These are phyloP conservation scores for Ottelia alismoides DNA, from an alignment of 106 monocot species.

Conservation along the genomic window DNA sequence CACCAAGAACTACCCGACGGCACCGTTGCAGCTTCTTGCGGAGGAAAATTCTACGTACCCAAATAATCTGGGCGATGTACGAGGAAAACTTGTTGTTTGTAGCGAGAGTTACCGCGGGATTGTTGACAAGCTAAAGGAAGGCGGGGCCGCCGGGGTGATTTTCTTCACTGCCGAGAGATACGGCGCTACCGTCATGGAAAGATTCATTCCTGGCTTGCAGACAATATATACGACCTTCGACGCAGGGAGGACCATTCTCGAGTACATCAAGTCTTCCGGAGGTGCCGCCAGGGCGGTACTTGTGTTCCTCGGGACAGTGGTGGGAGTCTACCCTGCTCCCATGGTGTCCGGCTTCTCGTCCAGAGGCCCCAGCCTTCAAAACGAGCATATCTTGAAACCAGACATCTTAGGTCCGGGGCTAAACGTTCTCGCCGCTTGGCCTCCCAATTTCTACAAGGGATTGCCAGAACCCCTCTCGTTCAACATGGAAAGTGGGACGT, in stretches of 20 bases:
- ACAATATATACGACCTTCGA: not conserved
- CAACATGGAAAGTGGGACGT: conserved; percentile 74
- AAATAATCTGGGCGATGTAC: conserved; percentile 2
- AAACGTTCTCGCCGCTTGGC: too few relatives aligned
- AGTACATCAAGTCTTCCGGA: conserved; percentile 3
- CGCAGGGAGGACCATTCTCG: too few relatives aligned
- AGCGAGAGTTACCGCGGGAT: not conserved
- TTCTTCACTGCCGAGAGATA: too few relatives aligned
- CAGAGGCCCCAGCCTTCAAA: too few relatives aligned
- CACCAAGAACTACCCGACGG: conserved; percentile 25
- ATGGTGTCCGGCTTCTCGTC: conserved; percentile 69
- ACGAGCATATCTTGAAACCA: conserved; percentile 61
- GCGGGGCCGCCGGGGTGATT: conserved; percentile 31
- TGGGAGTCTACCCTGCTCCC: too few relatives aligned
- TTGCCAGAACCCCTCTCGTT: conserved; percentile 47
- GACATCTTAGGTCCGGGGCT: conserved; percentile 60
- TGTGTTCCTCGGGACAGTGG: conserved; percentile 26
- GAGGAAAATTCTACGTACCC: conserved; percentile 54
- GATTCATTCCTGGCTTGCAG: conserved; percentile 4
- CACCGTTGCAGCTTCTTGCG: conserved; percentile 7
- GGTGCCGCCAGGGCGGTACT: not conserved
- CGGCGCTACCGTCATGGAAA: conserved; percentile 5
- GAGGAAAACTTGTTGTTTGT: conserved; percentile 6
- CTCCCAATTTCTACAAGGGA: conserved; percentile 37
- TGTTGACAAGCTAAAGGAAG: conserved; percentile 11